Evolutionary conservation across 768 basidiomycete genomes (phyloP).

Genomic region (Lactifluus volemus): DNA sequence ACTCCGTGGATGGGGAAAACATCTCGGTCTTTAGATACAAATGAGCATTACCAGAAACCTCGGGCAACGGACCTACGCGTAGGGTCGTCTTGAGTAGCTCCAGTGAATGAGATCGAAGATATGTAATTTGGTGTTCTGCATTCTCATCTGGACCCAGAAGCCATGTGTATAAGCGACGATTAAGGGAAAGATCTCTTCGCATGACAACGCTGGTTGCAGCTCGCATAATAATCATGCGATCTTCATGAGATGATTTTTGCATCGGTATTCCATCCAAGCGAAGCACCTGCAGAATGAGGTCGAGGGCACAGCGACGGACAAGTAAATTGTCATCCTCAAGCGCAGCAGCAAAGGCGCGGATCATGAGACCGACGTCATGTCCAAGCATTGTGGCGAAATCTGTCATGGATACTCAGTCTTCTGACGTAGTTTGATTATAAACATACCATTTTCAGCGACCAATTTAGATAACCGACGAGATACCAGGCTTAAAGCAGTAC

Average conservation of each 20-base stretch:
- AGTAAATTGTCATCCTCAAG: conserved; percentile 92
- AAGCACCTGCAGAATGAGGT: conserved; percentile 72
- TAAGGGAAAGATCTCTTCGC: conserved; percentile 85
- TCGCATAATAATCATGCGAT: conserved; percentile 76
- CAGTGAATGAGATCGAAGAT: conserved; percentile 63
- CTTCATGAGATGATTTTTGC: conserved; percentile 58
- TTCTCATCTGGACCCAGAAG: conserved; percentile 77
- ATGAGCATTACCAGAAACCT: not conserved
- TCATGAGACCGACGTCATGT: conserved; percentile 85
- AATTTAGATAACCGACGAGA: conserved; percentile 67
- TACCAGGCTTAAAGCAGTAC: conserved; percentile 82
- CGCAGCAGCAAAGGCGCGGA: conserved; percentile 83
- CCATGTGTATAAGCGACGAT: conserved; percentile 90
- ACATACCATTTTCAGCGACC: conserved; percentile 59
- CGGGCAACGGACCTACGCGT: conserved; percentile 37
- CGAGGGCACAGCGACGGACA: conserved; percentile 78
- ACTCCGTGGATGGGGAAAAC: conserved; percentile 60
- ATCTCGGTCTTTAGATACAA: conserved; percentile 54
- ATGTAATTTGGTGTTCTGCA: conserved; percentile 61
- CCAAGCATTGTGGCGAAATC: conserved; percentile 71
- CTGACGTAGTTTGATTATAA: not conserved
- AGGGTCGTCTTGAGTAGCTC: conserved; percentile 62
- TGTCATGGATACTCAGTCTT: conserved; percentile 14
- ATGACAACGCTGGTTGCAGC: conserved; percentile 85
- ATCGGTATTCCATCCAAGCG: conserved; percentile 65